Evolutionary conservation across 768 basidiomycete species (phyloP), one percentile per base, ranked within the genome.

Genomic region (Trametes punicea): DNA sequence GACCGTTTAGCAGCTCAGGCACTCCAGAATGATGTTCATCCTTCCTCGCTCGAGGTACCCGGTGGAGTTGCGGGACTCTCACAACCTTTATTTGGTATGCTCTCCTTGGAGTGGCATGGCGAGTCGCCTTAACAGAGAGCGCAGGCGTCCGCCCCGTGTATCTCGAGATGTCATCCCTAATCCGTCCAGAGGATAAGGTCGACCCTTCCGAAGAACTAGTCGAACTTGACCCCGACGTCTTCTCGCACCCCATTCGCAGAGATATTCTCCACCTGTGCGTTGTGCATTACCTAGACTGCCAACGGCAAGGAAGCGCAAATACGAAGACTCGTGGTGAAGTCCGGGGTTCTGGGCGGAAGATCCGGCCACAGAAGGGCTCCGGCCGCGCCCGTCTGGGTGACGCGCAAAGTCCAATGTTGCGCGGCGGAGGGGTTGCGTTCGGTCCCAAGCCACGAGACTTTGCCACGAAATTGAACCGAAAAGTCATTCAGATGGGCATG

Each of bases 221-320:
- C 33, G 77, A 80, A 60, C 81, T 91, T 26, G 81, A 91, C 66
- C 83, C 88, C 1, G 78, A 81, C n/a, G 87, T 98, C 27, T 99
- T 98, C 73, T 78, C 82, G 57, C 86, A 92, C 63, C 92, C 94
- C 36, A 83, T 94, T 40, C 90, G 96, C 46, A 83, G 85, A 20
- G 95, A 98, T 70, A 90, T 99, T 60, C 82, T 98, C 3, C 95
- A 98, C 70, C 81, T 93, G 41, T 96, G 94, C 67, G 87, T 94
- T 30, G 82, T 88, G 6, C 91, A 96, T 65, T 81, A 97, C 68
- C 84, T 88, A 36, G 92, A 97, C 66, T 81, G 85, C 18, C 79
- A 94, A 15, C 86, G 96, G n/a, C 89, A 93, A 75, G 96, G 96
- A 26, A 88, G 90, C 11, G 93, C 92, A 21, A 87, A 78, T 60